Base-by-base conservation (phyloP, 805 yeast genomes). In the Candida takata region DNA sequence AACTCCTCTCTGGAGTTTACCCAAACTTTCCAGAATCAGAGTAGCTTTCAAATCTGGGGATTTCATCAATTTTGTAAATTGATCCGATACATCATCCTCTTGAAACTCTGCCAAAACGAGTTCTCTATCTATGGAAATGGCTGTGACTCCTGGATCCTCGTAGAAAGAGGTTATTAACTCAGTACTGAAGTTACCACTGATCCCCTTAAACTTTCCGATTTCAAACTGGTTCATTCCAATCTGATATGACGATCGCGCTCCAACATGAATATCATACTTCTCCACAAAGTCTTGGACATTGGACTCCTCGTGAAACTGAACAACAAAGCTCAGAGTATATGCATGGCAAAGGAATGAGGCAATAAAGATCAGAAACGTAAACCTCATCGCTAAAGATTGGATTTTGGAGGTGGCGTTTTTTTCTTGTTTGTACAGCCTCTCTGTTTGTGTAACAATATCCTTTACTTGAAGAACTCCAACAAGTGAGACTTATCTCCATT, bases 11-110 rank as follows among this genome's bases (percentile, higher is more conserved):
- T 57, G 62, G 25, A 60, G 57, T 43, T 69, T 69, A 49, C 57
- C 68, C 19, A 62, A 49, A 48, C 58, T 70, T 37, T 65, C 65
- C 37, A 51, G 44, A 34, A 55, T 44, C n/a, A 46, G 61, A 9
- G 48, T 44, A n/a, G 40, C 31, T 12, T 42, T 41, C 25, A 62
- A 41, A 18, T 43, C 42, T 14, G 51, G 44, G 5, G 38, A 37
- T 38, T 67, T 70, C 3, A 69, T 63, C n/a, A 67, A 43, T 21
- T 69, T 52, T 1, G 61, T 62, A 35, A 69, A 52, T 38, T 69
- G 74, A 21, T 51, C 51, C 5, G 74, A 72, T 3, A 72, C 65
- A 43, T 57, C 47, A 43, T 57, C 47, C 26, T 60, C 60, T 43
- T 67, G 70, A 16, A 61, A 60, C 14, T 60, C 62, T 13, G 65